Conservation (phyloP, 2,329 filamentous ascomycete species). For the Trichoderma sp. region DNA sequence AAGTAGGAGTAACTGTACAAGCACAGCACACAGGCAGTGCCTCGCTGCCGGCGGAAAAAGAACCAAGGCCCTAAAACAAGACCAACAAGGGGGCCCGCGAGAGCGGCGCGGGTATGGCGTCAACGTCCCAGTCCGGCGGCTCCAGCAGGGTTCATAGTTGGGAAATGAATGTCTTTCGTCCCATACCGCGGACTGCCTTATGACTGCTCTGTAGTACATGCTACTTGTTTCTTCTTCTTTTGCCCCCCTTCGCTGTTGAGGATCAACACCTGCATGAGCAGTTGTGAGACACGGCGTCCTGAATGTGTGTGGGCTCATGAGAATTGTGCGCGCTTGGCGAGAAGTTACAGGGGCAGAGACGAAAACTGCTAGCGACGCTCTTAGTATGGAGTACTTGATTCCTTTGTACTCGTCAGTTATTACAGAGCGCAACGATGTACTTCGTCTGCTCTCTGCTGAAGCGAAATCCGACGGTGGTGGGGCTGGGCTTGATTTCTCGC, state of each 20-base stretch:
- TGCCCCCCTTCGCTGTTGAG: background rate
- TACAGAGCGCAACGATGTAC: background rate
- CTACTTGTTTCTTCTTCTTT: background rate
- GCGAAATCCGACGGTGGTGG: conserved; percentile 23
- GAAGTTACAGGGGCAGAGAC: background rate
- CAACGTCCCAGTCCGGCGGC: conserved; percentile 22
- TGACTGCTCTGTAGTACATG: background rate
- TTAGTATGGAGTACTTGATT: background rate
- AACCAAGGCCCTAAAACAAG: background rate
- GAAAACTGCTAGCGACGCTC: background rate
- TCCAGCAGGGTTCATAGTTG: conserved; percentile 13
- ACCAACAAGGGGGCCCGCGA: conserved; percentile 6
- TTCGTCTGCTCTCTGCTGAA: background rate
- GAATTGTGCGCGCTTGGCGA: conserved; percentile 18
- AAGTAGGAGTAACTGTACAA: background rate
- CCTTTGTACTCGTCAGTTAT: background rate
- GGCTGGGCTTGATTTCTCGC: conserved; percentile 10
- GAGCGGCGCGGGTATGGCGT: conserved; percentile 23
- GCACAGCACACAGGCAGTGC: background rate
- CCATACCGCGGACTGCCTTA: background rate
- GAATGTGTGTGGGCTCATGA: conserved; percentile 9
- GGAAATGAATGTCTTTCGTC: background rate
- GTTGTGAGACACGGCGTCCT: conserved; percentile 6
- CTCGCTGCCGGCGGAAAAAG: background rate
- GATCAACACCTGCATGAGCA: background rate